Evolutionary conservation across 345 rosid genomes (phyloP), one percentile per base, ranked within the genome.

Genomic region (Aurinia saxatilis): DNA sequence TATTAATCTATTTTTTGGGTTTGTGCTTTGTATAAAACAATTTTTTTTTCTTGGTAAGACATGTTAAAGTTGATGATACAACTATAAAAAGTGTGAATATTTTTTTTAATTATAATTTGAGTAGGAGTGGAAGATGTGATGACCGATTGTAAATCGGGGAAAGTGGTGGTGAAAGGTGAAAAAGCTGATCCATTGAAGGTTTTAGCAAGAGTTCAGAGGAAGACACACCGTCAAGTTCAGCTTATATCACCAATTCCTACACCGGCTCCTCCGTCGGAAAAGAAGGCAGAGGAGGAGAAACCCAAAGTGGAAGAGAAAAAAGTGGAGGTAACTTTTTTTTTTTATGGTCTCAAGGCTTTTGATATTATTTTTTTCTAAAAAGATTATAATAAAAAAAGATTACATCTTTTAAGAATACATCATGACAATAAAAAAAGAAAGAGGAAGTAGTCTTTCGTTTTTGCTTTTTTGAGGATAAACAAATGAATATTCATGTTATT

Each of bases 91-190:
- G 30, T 27, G 30, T 27, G 30, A 27, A 2, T 27, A 5, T 27
- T 2, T 27, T 5, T 27, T 27, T 27, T 27, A 2, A 2, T 21
- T 21, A 21, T 1, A 1, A 1, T 1, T 2, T 27, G 30, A 27
- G 30, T 27, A 93, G 99, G 99, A 5, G 99, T 95, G 15, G 97
- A 95, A 59, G 90, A 88, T 64, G 95, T 90, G 67, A 79, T 56
- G 42, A 87, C 99, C 2, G 96, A 95, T 75, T 90, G 90, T 79
- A 86, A 78, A 79, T 71, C 76, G 31, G 71, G 82, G 44, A 86
- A 78, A 79, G 99, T 95, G 78, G 88, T 95, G 59, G 97, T 95
- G 71, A 95, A 84, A 75, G 99, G 99, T 44, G 96, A 90, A 55
- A 90, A 79, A 57, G 97, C 99, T 10, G 97, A 95, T 80, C 96